Evolutionary conservation across 306 rosid species (phyloP), one percentile per base, ranked within the genome.

Genomic region (Gillenia trifoliata): DNA sequence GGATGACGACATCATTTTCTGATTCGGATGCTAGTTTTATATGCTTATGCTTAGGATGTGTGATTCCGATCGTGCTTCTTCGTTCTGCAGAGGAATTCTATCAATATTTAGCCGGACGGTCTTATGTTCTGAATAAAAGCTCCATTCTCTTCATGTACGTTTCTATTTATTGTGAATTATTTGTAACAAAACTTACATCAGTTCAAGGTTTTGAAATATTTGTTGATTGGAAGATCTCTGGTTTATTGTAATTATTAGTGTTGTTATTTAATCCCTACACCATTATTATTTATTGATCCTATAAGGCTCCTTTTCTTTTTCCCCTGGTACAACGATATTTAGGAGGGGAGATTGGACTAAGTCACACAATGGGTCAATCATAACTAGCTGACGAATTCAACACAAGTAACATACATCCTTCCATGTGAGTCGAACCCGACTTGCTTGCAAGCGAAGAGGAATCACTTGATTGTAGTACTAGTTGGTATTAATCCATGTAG

Each of bases 1-100:
- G 81, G 98, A 91, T 11, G 93, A 88, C 45, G 97, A 91, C 82
- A 89, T 93, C 64, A 83, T 91, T 71, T 93, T 91, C 87, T 91
- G 83, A 85, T 40, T 49, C 43, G 70, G 76, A 69, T 71, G 71
- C 69, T 59, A 61, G 65, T 74, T 55, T 82, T 75, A 61, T 43
- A n/a, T 70, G 66, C 71, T 56, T n/a, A 50, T 76, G 26, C 68
- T 65, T 31, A 41, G 65, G 74, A 79, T 64, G 73, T 68, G 66
- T 55, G 79, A 16, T 62, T 41, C 55, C 13, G 19, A 36, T 52
- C 45, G 38, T 66, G 63, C 64, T 70, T 43, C 74, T 29, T 7
- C 52, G 74, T 71, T 63, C 49, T 68, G 66, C 64, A 29, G 78
- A 4, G 29, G 76, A 55, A 56, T 71, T 20, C 62, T 25, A 19